Evolutionary conservation across 2,329 filamentous ascomycete genomes (phyloP), one percentile per base, ranked within the genome.

Genomic region (Ophiostoma himal-ulmi): DNA sequence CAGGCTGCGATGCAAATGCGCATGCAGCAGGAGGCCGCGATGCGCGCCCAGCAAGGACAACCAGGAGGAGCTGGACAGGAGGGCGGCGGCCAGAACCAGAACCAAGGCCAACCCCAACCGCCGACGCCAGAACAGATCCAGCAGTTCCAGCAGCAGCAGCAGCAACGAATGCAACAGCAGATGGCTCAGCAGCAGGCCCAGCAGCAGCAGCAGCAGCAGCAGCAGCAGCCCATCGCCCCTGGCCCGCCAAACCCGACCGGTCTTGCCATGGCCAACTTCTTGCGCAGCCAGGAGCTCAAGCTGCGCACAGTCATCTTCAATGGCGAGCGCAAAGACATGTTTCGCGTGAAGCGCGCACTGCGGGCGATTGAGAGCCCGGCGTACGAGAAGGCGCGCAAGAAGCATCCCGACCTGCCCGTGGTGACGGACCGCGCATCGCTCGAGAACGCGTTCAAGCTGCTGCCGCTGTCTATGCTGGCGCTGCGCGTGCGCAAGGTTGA

Each of bases 251-350:
- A 96, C 76, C 94, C 94, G 54, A 89, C 93, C 77, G 94, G 93
- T 26, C 82, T 98, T 65, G 93, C 94, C 10, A 86, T 99, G 70
- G 96, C 95, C 75, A 90, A 92, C 77, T 99, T 96, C 81, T 82
- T 99, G 72, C 89, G 89, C 75, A 80, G 86, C 71, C 94, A 97
- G 81, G 88, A 95, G 72, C 82, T 99, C 74, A 99, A 99, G 85
- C 85, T 87, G 22, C 86, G 95, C 73, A 97, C 94, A 22, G 94
- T 92, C 79, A 96, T 99, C 74, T 86, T 98, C 74, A 94, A 97
- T 75, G 95, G 95, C 76, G 94, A 97, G 84, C 88, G 95, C 77
- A 98, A 97, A 82, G 94, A 99, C 75, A 96, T 99, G 92, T 98
- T 99, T 81, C 91, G 90, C 85, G 95, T 99, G 79, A 98, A 98